Evolutionary conservation across 192 early-diverging fungal species (phyloP).

Genomic region (Umbelopsis isabellina): DNA sequence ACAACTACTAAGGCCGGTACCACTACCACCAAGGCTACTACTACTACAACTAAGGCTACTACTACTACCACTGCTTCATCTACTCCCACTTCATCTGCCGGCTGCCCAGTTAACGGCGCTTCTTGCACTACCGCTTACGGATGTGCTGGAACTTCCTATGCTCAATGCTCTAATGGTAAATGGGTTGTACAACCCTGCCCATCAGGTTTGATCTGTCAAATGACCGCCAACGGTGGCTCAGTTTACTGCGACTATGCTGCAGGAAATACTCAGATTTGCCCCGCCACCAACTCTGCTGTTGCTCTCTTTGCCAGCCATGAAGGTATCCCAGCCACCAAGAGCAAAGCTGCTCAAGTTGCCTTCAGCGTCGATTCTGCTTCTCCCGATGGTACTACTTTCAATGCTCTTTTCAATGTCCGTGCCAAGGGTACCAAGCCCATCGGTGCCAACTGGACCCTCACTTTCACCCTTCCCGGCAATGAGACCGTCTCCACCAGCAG

Average conservation of each 20-base stretch:
- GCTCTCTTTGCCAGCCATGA: slow-evolving; percentile 39
- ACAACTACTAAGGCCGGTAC: slow-evolving; percentile 19
- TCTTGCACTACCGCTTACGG: slow-evolving; percentile 46
- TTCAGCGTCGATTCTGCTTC: slow-evolving; percentile 44
- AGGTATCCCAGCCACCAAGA: slow-evolving; percentile 20
- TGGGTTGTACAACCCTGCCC: slow-evolving; percentile 51
- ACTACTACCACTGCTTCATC: slow-evolving; percentile 29
- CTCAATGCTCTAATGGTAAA: slow-evolving; percentile 46
- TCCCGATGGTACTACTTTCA: slow-evolving; percentile 39
- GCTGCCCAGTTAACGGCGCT: slow-evolving; percentile 47
- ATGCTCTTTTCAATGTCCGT: slow-evolving; percentile 47
- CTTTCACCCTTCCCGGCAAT: slow-evolving; percentile 40
- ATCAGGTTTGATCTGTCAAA: slow-evolving; percentile 47
- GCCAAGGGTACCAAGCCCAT: slow-evolving; percentile 42
- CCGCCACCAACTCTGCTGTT: slow-evolving; percentile 37
- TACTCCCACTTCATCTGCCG: slow-evolving; percentile 26
- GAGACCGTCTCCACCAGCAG: slow-evolving; percentile 45
- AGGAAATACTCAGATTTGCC: slow-evolving; percentile 33
- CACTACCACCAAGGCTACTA: neutral
- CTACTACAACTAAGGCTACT: slow-evolving; percentile 22
- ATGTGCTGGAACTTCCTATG: slow-evolving; percentile 48
- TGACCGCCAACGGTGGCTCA: slow-evolving; percentile 43
- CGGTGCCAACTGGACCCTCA: slow-evolving; percentile 44
- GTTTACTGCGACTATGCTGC: slow-evolving; percentile 44
- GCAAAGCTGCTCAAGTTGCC: slow-evolving; percentile 41